These are phyloP conservation scores for Crucibulum laeve DNA, from an alignment of 768 basidiomycete genomes.

Conservation along the genomic window DNA sequence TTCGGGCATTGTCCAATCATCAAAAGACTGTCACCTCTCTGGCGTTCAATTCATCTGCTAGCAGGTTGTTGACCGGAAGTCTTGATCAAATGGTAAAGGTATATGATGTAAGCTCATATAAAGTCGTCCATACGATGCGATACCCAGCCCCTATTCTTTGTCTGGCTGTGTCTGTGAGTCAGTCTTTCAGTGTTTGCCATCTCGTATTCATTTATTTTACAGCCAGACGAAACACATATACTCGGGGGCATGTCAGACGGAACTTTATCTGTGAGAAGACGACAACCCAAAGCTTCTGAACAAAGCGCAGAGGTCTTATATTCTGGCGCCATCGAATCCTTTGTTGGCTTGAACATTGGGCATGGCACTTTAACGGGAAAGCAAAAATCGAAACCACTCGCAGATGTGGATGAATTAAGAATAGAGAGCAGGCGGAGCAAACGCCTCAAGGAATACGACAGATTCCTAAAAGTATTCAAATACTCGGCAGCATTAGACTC, in stretches of 20 bases:
- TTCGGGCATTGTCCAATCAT: conserved; percentile 91
- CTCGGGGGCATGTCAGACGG: conserved; percentile 98
- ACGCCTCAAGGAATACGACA: conserved; percentile 83
- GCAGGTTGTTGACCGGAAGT: conserved; percentile 82
- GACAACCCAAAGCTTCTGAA: conserved; percentile 75
- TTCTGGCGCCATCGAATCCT: conserved; percentile 63
- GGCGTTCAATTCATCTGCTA: conserved; percentile 71
- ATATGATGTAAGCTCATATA: conserved; percentile 91
- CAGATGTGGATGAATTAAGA: conserved; percentile 71
- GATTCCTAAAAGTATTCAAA: conserved; percentile 84
- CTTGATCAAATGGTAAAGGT: conserved; percentile 99
- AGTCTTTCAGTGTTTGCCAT: neutral
- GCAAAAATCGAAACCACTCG: conserved; percentile 42
- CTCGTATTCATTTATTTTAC: conserved; percentile 9
- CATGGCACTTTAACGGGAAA: conserved; percentile 42
- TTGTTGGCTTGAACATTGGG: conserved; percentile 52
- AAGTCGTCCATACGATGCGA: conserved; percentile 97
- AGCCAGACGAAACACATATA: conserved; percentile 97
- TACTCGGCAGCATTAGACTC: conserved; percentile 94
- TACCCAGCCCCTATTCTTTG: conserved; percentile 92
- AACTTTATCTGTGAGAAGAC: conserved; percentile 91
- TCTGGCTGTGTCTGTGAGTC: conserved; percentile 83
- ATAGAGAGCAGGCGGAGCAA: conserved; percentile 69
- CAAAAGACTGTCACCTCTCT: conserved; percentile 96
- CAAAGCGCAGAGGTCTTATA: conserved; percentile 34